Evolutionary conservation across 805 yeast genomes (phyloP).

Genomic region (Debaryomyces hansenii): DNA sequence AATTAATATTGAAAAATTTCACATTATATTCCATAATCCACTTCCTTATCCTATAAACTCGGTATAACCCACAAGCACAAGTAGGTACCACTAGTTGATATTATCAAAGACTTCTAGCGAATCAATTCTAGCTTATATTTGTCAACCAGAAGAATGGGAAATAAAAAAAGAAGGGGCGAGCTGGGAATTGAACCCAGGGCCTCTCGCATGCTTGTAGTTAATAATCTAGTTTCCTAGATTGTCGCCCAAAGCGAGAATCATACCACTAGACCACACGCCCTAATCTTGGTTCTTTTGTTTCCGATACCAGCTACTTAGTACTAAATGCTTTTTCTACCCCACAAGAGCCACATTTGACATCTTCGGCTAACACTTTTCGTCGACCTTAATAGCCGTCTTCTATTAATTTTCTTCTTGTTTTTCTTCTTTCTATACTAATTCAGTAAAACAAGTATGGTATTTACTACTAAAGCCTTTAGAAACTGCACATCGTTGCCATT

Average conservation of each 20-base stretch:
- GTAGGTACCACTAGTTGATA: too few species aligned
- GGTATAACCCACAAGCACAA: too few species aligned
- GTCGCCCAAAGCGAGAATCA: constrained; percentile 38
- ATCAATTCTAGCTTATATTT: constrained; percentile 36
- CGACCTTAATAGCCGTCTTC: too few species aligned
- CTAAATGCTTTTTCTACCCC: too few species aligned
- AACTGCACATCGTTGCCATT: too few species aligned
- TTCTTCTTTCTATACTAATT: too few species aligned
- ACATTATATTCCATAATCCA: constrained; percentile 78
- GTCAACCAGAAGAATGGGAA: constrained; percentile 1
- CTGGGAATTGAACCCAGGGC: constrained; percentile 67
- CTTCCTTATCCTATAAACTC: too few species aligned
- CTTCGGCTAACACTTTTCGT: too few species aligned
- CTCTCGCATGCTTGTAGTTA: constrained; percentile 45
- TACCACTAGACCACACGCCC: constrained; percentile 41
- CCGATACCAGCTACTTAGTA: neutral
- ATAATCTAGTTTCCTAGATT: constrained; percentile 5
- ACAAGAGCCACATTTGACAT: too few species aligned
- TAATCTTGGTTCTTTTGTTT: neutral
- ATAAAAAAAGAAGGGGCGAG: constrained; percentile 26
- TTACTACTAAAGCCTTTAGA: too few species aligned
- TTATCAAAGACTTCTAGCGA: constrained; percentile 72
- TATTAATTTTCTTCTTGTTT: too few species aligned
- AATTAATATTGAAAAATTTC: constrained; percentile 62
- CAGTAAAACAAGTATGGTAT: too few species aligned